Base-by-base conservation (phyloP, 306 rosid species). In the Vigna unguiculata region DNA sequence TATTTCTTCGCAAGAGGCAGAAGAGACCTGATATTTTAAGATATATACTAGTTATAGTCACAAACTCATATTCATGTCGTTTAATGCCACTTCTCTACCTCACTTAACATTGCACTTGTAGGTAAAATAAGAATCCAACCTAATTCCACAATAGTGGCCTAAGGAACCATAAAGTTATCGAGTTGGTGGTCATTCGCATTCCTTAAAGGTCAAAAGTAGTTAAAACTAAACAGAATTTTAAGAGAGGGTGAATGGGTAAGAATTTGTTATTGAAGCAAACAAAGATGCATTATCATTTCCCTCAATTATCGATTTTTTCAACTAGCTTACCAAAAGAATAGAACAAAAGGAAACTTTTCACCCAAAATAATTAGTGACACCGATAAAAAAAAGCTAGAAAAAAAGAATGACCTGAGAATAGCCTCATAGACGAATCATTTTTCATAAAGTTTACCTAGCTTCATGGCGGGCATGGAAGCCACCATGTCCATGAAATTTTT, bases 401-500 rank as follows among this genome's bases (percentile, higher is more conserved):
- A 76, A 54, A 55, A 25, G 48, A 55, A 32, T 34, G 72, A 94
- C 98, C 98, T 92, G 85, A 95, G 91, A 84, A 95, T 92, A 78
- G 98, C 97, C 85, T 92, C 97, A 80, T 97, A 92, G 81, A 95
- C 89, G 89, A 95, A 95, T 2, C 96, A 89, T 59, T 89, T 92
- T 30, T 90, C 86, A 69, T 89, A 95, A 82, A 95, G 96, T 51
- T 82, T 84, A 72, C 90, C 97, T 46, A 95, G 98, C 92, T 92
- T 95, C 86, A 89, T 87, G 88, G 96, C 82, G 30, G 96, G 98
- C 91, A 95, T 83, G 78, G 97, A 86, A 57, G 97, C 95, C 86
- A 92, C 98, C 98, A 95, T 95, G 87, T 95, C 98, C 98, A 95
- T 95, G 86, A 92, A 95, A 74, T 88, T 95, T 95, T 90, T 90